Conservation (phyloP, 176 grass and related monocot genomes). For the Poa annua region DNA sequence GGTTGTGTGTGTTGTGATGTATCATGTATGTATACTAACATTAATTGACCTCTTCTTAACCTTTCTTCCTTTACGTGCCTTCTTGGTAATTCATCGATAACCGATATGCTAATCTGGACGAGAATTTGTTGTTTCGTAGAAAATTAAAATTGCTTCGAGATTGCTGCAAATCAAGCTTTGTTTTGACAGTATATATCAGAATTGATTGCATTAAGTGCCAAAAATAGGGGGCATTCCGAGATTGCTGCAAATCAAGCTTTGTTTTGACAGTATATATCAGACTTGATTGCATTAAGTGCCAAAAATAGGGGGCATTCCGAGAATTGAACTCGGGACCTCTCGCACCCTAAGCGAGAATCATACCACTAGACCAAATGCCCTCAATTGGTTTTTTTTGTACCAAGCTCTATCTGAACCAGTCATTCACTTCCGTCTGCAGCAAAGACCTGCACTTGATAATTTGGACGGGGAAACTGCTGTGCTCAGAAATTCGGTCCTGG, state of each 20-base stretch:
- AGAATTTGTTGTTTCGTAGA: not conserved
- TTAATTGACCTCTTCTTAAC: too few relatives aligned
- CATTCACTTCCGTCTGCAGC: too few relatives aligned
- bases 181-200: not conserved
- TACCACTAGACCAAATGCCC: conserved; percentile 99
- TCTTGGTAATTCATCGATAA: too few relatives aligned
- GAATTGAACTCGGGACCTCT: conserved; percentile 99
- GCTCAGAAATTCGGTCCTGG: too few relatives aligned
- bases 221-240: conserved; percentile 64
- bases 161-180: not conserved
- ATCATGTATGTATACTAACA: too few relatives aligned
- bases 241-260: conserved; percentile 25
- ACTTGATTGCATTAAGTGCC: too few relatives aligned
- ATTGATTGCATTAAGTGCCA: too few relatives aligned
- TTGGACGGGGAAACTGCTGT: too few relatives aligned
- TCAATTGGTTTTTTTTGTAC: not conserved
- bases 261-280: not conserved
- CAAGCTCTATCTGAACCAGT: fast-evolving
- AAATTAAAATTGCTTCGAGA: not conserved
- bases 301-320: conserved; percentile 65
- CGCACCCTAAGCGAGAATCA: conserved; percentile 98
- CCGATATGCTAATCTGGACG: not conserved
- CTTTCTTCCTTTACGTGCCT: too few relatives aligned
- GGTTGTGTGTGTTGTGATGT: too few relatives aligned
- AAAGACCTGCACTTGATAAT: too few relatives aligned